Conservation (phyloP, 2,329 filamentous ascomycete species). For the Diaporthe helianthi region DNA sequence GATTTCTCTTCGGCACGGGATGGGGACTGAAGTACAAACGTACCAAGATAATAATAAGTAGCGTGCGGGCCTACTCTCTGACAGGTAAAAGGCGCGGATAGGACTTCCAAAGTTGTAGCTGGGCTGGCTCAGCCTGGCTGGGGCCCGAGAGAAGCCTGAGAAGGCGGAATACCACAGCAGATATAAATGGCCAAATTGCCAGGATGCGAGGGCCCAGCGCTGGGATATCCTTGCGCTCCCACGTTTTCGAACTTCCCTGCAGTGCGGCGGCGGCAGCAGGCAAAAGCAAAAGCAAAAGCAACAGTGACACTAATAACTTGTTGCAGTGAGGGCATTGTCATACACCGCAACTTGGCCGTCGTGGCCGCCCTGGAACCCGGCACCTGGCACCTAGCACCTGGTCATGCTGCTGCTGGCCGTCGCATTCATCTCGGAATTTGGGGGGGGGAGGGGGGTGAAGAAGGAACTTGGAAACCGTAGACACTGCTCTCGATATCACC, state of each 20-base stretch:
- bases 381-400: too few species aligned
- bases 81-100: conserved; percentile 6
- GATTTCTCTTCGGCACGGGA: conserved; percentile 3
- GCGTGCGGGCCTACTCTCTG: background rate
- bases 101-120: background rate
- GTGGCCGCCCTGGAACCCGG: background rate
- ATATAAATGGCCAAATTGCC: too few species aligned
- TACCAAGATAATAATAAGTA: background rate
- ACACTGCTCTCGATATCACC: conserved; percentile 11
- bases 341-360: conserved; percentile 24
- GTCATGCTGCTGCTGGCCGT: background rate
- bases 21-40: too few species aligned
- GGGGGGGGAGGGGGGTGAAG: too few species aligned
- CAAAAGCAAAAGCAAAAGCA: background rate
- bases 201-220: background rate
- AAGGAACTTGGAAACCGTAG: too few species aligned
- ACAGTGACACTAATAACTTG: background rate
- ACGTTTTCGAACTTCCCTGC: conserved; percentile 23
- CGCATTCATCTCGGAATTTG: conserved; percentile 21
- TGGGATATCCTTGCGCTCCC: conserved; percentile 25
- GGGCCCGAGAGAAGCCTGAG: conserved; percentile 1
- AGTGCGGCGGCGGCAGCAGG: conserved; percentile 1
- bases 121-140: background rate
- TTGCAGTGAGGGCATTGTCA: background rate
- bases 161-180: conserved; percentile 19